Conservation (phyloP, 2,329 filamentous ascomycete genomes). For the Drechslera avenae region DNA sequence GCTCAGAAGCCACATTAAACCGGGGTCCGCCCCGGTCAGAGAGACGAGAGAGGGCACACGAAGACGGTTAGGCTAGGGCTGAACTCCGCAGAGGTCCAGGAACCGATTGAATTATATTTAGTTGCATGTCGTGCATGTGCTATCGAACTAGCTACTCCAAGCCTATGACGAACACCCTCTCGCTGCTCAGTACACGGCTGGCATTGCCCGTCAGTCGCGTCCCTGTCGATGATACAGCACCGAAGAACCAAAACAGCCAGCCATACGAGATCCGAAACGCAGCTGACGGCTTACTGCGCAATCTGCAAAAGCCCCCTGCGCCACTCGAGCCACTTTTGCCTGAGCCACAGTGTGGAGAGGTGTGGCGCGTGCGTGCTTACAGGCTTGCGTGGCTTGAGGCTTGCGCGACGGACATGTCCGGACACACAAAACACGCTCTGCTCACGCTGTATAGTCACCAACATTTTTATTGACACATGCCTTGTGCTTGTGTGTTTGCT, state of each 20-base stretch:
- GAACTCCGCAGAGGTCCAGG: constrained; percentile 7
- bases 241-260: neutral
- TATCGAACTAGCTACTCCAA: constrained; percentile 7
- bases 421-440: too few species aligned
- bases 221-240: neutral
- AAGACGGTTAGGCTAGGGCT: constrained; percentile 18
- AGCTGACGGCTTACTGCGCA: constrained; percentile 13
- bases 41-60: neutral
- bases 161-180: neutral
- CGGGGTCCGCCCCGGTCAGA: neutral
- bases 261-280: constrained; percentile 6
- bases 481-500: too few species aligned
- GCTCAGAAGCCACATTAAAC: constrained; percentile 1
- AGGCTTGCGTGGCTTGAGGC: neutral
- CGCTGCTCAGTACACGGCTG: too few species aligned
- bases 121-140: constrained; percentile 12
- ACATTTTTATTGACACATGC: too few species aligned
- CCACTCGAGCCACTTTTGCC: neutral
- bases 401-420: too few species aligned
- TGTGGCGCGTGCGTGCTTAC: constrained; percentile 9
- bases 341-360: constrained; percentile 13
- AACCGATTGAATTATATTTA: neutral
- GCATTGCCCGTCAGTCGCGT: too few species aligned
- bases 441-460: too few species aligned
- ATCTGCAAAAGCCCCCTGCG: constrained; percentile 7